These are phyloP conservation scores for Mucor saturninus DNA, from an alignment of 371 early-diverging fungal species.

Conservation along the genomic window DNA sequence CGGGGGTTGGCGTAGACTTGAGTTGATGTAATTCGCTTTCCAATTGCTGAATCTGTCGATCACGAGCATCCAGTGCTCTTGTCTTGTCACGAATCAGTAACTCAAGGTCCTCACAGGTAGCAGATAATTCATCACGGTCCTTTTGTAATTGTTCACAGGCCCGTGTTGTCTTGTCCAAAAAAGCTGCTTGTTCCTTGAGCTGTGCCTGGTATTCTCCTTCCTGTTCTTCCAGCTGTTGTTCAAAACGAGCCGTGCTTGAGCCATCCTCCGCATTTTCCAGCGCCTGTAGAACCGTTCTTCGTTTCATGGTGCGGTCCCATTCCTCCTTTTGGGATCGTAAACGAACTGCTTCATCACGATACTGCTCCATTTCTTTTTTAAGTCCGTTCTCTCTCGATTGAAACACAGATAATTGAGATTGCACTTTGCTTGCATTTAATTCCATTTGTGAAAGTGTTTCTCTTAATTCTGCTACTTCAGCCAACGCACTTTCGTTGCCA, in stretches of 20 bases:
- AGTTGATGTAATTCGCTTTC: constrained; percentile 22
- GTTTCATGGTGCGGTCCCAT: constrained; percentile 40
- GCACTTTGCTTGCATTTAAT: constrained; percentile 28
- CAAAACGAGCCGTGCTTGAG: constrained; percentile 30
- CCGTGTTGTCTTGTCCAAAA: constrained; percentile 39
- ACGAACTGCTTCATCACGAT: constrained; percentile 33
- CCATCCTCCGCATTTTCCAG: constrained; percentile 6
- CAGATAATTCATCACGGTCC: constrained; percentile 37
- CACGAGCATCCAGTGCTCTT: constrained; percentile 43
- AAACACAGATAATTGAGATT: constrained; percentile 31
- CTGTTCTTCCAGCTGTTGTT: constrained; percentile 52
- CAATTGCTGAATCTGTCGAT: constrained; percentile 39
- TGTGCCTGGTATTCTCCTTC: constrained; percentile 52
- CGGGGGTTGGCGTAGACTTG: too few relatives aligned
- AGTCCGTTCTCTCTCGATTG: constrained; percentile 24
- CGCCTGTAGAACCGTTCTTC: constrained; percentile 37
- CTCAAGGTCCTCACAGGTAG: constrained; percentile 46
- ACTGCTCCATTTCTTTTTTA: constrained; percentile 34
- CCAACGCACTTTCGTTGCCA: constrained; percentile 20
- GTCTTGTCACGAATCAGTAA: constrained; percentile 46
- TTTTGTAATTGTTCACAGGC: constrained; percentile 30
- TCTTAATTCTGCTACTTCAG: constrained; percentile 27
- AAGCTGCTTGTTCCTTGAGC: constrained; percentile 49
- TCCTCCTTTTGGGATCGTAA: constrained; percentile 39
- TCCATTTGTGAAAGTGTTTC: constrained; percentile 37